Base-by-base conservation (phyloP, 2,329 filamentous ascomycete genomes). In the Aspergillus sp. region DNA sequence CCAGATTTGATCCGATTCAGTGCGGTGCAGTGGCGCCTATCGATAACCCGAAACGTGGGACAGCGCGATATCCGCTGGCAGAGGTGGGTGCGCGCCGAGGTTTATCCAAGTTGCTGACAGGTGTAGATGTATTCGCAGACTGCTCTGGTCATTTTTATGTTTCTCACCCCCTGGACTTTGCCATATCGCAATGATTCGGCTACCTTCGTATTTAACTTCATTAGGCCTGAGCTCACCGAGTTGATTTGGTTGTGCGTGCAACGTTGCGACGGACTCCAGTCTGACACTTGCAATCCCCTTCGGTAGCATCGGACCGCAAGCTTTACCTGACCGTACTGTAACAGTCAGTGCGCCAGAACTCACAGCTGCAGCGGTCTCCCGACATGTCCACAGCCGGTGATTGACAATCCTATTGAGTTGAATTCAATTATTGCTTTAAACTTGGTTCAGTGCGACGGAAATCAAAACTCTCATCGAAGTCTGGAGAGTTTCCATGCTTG, bases 41-140 rank as follows among this genome's bases (percentile, higher is more conserved):
- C 61, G 61, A 62, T 62, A 60, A 56, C 53, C 53, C 55, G 34
- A 50, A 61, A 62, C 57, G 61, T 62, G 59, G 59, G 59, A 61
- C 58, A 61, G 51, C 56, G 61, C 60, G 54, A 60, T 60, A 58
- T 57, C 60, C 60, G 60, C 60, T 54, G 44, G 20, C 20, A 36
- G 26, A 34, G 42, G 44, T 55, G 56, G 52, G 30, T 50, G 51
- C 56, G 51, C 56, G 34, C 43, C 57, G 36, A n/a, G 56, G 17
- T 57, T 51, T 55, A 57, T 51, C 41, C 39, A 26, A 30, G n/a
- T 18, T 20, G 17, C 17, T 30, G 42, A 26, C 43, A 30, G 13
- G n/a, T 24, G n/a, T 36, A 30, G 45, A 30, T 36, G 30, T 18
- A 30, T 30, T 48, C n/a, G 24, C 32, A 17, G 34, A 11, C n/a